Conservation (phyloP, 768 basidiomycete genomes). For the Chlorophyllum brunneum region DNA sequence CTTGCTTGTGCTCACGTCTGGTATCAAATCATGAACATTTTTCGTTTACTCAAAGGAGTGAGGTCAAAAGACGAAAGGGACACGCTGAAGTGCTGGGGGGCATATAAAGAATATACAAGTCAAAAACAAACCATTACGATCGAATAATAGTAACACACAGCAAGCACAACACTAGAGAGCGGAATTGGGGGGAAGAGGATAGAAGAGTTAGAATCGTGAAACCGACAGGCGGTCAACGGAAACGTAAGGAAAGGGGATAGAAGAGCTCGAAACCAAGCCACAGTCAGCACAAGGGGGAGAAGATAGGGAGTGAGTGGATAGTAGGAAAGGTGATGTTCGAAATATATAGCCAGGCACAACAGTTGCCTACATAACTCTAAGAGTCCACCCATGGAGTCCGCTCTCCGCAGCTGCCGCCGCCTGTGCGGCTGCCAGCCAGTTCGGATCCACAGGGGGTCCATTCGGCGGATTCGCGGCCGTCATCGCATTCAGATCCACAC, state of each 20-base stretch:
- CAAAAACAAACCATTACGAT: slow-evolving; percentile 14
- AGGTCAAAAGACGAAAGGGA: slow-evolving; percentile 19
- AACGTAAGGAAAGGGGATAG: slow-evolving; percentile 12
- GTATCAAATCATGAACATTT: slow-evolving; percentile 6
- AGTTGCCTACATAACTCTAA: slow-evolving; percentile 63
- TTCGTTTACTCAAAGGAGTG: slow-evolving; percentile 16
- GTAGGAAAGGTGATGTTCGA: neutral
- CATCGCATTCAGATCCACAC: slow-evolving; percentile 58
- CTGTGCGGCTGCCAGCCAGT: slow-evolving; percentile 75
- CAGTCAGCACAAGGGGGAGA: neutral
- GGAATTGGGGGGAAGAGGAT: neutral
- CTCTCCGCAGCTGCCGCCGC: slow-evolving; percentile 58
- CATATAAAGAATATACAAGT: slow-evolving; percentile 22
- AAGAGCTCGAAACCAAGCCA: slow-evolving; percentile 13
- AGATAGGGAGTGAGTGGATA: neutral
- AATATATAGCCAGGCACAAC: too few species aligned
- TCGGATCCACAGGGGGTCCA: slow-evolving; percentile 48
- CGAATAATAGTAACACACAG: slow-evolving; percentile 18
- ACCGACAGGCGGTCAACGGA: neutral
- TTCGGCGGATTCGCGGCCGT: slow-evolving; percentile 38
- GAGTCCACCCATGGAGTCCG: slow-evolving; percentile 72
- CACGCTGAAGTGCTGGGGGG: slow-evolving; percentile 15
- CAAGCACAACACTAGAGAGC: slow-evolving; percentile 12
- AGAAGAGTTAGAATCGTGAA: neutral
- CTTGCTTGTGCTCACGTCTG: neutral